Evolutionary conservation across 768 basidiomycete species (phyloP).

Genomic region (Mycena capillaripes): DNA sequence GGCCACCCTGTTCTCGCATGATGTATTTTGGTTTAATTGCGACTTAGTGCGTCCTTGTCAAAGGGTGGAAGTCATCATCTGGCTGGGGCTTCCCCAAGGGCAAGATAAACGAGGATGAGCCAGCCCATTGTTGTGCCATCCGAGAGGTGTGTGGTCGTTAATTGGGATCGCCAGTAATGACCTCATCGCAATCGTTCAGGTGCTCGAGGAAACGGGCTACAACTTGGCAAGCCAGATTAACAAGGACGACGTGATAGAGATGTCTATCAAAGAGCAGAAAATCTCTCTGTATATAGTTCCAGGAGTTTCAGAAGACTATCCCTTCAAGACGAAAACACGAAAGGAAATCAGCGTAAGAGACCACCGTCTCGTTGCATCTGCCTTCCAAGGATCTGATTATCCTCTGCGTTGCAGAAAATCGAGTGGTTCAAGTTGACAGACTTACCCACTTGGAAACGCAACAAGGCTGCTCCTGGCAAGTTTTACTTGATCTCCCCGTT

Average conservation of each 20-base stretch:
- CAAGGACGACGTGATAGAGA: conserved; percentile 80
- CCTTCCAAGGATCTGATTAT: conserved; percentile 34
- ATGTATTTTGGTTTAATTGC: conserved; percentile 11
- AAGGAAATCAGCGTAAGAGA: conserved; percentile 96
- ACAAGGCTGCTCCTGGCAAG: conserved; percentile 76
- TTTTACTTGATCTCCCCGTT: conserved; percentile 98
- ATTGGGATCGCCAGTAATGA: not conserved
- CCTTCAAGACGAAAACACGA: conserved; percentile 93
- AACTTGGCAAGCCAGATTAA: conserved; percentile 81
- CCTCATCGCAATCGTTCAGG: conserved; percentile 62
- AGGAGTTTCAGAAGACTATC: conserved; percentile 88
- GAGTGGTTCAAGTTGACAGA: conserved; percentile 94
- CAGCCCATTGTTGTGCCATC: conserved; percentile 85
- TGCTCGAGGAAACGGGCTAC: conserved; percentile 97
- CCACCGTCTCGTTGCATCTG: conserved; percentile 16
- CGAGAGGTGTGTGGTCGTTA: conserved; percentile 79
- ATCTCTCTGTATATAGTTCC: conserved; percentile 93
- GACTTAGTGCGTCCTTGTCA: conserved; percentile 92
- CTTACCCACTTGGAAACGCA: conserved; percentile 93
- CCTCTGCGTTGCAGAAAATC: conserved; percentile 76
- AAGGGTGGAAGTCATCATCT: conserved; percentile 97
- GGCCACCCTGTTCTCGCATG: conserved; percentile 31
- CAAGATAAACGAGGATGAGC: conserved; percentile 98
- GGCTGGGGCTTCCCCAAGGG: conserved; percentile 99
- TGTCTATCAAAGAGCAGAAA: conserved; percentile 90